These are phyloP conservation scores for Nepenthes alata DNA, from an alignment of 179 eudicot species.

Conservation along the genomic window DNA sequence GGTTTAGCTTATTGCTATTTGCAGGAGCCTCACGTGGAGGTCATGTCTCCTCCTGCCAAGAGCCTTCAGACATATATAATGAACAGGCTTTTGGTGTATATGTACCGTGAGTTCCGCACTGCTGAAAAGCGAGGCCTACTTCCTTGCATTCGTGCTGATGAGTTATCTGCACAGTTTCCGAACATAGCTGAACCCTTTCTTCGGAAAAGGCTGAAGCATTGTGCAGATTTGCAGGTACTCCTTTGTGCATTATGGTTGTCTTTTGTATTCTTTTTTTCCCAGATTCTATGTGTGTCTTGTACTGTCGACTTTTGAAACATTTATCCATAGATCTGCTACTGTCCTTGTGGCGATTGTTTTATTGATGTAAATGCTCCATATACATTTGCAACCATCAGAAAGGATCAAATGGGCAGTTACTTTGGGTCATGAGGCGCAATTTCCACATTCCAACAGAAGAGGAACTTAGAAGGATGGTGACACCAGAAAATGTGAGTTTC, in stretches of 20 bases:
- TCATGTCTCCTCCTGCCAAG: slow-evolving; percentile 80
- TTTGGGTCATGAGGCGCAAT: slow-evolving; percentile 79
- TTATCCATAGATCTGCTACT: background rate
- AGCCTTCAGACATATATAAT: slow-evolving; percentile 55
- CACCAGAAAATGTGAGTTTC: slow-evolving; percentile 83
- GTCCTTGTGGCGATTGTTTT: background rate
- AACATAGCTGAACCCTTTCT: slow-evolving; percentile 52
- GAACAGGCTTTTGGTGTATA: slow-evolving; percentile 75
- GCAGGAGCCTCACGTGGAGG: slow-evolving; percentile 94
- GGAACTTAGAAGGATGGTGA: slow-evolving; percentile 86
- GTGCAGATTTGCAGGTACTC: slow-evolving; percentile 83
- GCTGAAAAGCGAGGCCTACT: slow-evolving; percentile 59
- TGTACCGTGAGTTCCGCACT: slow-evolving; percentile 84
- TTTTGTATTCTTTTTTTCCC: background rate
- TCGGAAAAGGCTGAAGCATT: slow-evolving; percentile 79
- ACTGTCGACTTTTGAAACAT: background rate
- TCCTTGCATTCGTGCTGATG: slow-evolving; percentile 82
- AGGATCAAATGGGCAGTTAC: slow-evolving; percentile 57
- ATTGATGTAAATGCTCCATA: background rate
- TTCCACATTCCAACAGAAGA: slow-evolving; percentile 86
- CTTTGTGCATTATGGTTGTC: background rate
- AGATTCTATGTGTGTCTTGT: background rate
- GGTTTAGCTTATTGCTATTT: slow-evolving; percentile 10
- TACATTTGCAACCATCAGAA: slow-evolving; percentile 30
- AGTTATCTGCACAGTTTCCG: slow-evolving; percentile 69